Percentiles rank a stretch among this genome's conserved stretches.
Evolutionary conservation across 495 filamentous ascomycete genomes (phyloP).

Genomic region (Daldinia loculata): DNA sequence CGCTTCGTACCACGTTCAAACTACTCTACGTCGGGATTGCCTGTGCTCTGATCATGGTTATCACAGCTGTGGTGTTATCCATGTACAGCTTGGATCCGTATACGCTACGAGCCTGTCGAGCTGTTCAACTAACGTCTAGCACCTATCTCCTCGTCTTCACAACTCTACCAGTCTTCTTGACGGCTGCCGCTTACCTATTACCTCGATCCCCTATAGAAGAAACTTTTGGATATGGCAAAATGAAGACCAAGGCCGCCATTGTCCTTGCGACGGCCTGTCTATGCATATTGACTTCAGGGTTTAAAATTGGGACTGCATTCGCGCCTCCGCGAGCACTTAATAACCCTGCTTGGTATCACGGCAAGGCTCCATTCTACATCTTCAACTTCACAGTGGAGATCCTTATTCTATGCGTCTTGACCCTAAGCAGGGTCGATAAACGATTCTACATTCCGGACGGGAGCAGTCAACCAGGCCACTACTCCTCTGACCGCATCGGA

Average conservation of each 20-base stretch:
- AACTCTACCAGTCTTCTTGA: slow-evolving; percentile 74
- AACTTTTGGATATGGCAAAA: slow-evolving; percentile 73
- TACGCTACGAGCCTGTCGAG: slow-evolving; percentile 60
- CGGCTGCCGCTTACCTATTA: slow-evolving; percentile 60
- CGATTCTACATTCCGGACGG: slow-evolving; percentile 73
- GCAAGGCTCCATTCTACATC: slow-evolving; percentile 77
- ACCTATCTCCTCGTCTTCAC: slow-evolving; percentile 76
- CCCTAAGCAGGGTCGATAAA: slow-evolving; percentile 72
- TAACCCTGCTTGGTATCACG: slow-evolving; percentile 73
- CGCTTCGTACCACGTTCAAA: slow-evolving; percentile 60
- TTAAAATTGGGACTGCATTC: slow-evolving; percentile 69
- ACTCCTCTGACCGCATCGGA: slow-evolving; percentile 43
- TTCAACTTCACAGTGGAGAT: slow-evolving; percentile 82
- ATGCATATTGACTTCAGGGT: slow-evolving; percentile 72
- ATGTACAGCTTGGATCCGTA: slow-evolving; percentile 68
- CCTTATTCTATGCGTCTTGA: slow-evolving; percentile 68
- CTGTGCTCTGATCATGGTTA: slow-evolving; percentile 71
- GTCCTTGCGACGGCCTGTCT: slow-evolving; percentile 61
- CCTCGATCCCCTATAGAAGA: slow-evolving; percentile 63
- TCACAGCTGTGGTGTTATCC: slow-evolving; percentile 69
- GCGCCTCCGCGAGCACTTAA: slow-evolving; percentile 56
- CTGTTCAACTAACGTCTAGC: slow-evolving; percentile 70
- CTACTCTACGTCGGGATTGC: slow-evolving; percentile 67
- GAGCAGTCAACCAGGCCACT: slow-evolving; percentile 52
- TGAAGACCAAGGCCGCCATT: slow-evolving; percentile 68